phyloP scores from a whole-genome alignment of 768 basidiomycete species.

The Rhodotorula paludigena region DNA sequence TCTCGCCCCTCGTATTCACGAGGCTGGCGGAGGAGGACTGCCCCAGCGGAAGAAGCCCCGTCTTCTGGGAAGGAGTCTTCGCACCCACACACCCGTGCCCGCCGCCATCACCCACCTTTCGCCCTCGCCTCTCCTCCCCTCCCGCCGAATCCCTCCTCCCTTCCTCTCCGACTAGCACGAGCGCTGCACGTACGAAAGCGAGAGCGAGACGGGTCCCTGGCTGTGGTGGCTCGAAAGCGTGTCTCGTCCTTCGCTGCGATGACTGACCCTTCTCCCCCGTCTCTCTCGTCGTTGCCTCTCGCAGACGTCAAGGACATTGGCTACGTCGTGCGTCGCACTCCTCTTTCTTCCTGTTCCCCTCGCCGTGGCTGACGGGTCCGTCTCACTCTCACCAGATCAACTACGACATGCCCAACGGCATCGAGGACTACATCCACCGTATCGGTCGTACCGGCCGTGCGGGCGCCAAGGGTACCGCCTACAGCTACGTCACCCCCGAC shows the following conservation, averaged over 20 bases:
- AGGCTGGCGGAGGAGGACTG: too few relatives aligned
- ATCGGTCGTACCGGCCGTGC: constrained; percentile 79
- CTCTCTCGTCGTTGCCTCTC: constrained; percentile 1
- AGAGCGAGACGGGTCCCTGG: neutral
- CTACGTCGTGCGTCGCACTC: constrained; percentile 64
- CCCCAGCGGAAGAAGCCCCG: too few relatives aligned
- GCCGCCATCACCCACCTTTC: neutral
- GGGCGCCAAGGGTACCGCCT: constrained; percentile 52
- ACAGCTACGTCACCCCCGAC: constrained; percentile 95
- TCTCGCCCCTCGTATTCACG: too few relatives aligned
- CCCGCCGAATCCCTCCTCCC: neutral
- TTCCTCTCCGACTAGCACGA: neutral
- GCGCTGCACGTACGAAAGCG: constrained; percentile 1
- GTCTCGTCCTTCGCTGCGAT: too few relatives aligned
- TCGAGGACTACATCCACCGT: constrained; percentile 75
- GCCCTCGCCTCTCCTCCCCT: neutral
- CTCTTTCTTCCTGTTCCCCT: neutral
- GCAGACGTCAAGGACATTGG: constrained; percentile 99
- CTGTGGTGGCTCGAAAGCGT: neutral
- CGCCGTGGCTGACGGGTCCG: neutral
- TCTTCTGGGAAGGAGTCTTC: neutral
- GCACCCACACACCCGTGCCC: neutral
- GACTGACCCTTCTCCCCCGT: constrained; percentile 37
- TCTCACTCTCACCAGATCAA: constrained; percentile 52
- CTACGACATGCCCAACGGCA: constrained; percentile 85